Evolutionary conservation across 805 yeast genomes (phyloP).

Genomic region (Groenewaldozyma tartarivorans): DNA sequence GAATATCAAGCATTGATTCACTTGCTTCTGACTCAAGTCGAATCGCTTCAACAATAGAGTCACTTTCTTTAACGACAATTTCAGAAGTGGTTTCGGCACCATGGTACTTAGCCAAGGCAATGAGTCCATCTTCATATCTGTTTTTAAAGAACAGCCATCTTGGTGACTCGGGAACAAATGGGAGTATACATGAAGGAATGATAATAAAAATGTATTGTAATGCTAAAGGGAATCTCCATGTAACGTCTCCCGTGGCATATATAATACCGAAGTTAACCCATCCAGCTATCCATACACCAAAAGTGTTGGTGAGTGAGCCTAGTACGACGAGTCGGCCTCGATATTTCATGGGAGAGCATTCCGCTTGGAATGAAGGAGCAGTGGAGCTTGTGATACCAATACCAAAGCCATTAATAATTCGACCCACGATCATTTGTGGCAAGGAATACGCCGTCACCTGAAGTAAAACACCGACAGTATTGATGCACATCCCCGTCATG

Average conservation of each 20-base stretch:
- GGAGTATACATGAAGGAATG: constrained; percentile 32
- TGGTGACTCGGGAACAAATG: constrained; percentile 32
- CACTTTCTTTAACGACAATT: not conserved
- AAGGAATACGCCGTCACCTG: constrained; percentile 29
- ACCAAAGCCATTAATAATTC: constrained; percentile 47
- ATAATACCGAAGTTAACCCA: constrained; percentile 10
- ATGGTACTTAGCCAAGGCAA: not conserved
- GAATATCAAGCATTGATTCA: constrained; percentile 4
- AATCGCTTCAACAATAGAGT: constrained; percentile 6
- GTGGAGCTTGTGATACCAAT: constrained; percentile 72
- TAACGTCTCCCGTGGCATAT: constrained; percentile 4
- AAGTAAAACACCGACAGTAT: constrained; percentile 39
- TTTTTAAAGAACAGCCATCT: constrained; percentile 39
- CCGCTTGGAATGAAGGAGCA: constrained; percentile 75
- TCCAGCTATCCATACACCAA: constrained; percentile 5
- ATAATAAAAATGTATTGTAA: constrained; percentile 12
- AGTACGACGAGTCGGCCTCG: constrained; percentile 43
- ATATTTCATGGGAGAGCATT: constrained; percentile 52
- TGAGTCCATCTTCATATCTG: constrained; percentile 26
- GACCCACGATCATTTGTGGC: constrained; percentile 35
- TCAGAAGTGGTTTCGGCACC: constrained; percentile 6
- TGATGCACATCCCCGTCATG: constrained; percentile 37
- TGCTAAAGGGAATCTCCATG: constrained; percentile 17
- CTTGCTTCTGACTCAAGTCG: constrained; percentile 3
- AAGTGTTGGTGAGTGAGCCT: constrained; percentile 6